These are phyloP conservation scores for Coemansia sp. DNA, from an alignment of 192 early-diverging fungal species.

Conservation along the genomic window DNA sequence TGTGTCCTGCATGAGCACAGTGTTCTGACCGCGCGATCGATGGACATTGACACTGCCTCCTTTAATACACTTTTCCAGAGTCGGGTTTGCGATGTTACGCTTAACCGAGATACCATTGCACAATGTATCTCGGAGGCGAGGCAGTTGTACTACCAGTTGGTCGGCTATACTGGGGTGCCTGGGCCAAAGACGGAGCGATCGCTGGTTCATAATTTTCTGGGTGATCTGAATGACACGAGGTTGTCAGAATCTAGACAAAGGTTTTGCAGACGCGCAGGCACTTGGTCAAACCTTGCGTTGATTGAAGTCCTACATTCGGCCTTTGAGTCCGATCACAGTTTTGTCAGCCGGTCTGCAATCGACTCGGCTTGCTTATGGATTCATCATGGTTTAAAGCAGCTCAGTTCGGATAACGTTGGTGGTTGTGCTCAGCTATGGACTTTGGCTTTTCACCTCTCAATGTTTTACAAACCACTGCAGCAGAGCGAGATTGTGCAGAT, in stretches of 20 bases:
- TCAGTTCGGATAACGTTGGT: conserved; percentile 4
- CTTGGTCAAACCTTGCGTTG: conserved; percentile 31
- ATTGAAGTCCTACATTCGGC: conserved; percentile 16
- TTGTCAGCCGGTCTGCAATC: not conserved
- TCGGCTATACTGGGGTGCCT: conserved; percentile 23
- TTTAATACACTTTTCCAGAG: not conserved
- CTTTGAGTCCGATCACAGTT: not conserved
- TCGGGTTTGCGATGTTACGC: not conserved
- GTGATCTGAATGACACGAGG: not conserved
- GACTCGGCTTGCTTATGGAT: conserved; percentile 26
- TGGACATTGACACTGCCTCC: conserved; percentile 4
- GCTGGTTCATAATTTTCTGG: not conserved
- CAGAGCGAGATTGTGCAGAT: conserved; percentile 17
- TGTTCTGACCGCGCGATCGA: conserved; percentile 2
- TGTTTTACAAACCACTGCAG: conserved; percentile 10
- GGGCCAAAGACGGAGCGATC: conserved; percentile 14
- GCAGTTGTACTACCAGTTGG: conserved; percentile 25
- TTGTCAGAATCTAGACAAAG: not conserved
- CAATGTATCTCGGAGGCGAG: conserved; percentile 15
- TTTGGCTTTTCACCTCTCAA: conserved; percentile 16
- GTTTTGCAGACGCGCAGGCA: conserved; percentile 7
- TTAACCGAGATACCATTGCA: not conserved
- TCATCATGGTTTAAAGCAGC: conserved; percentile 13
- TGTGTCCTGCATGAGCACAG: conserved; percentile 19
- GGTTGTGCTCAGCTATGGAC: conserved; percentile 39